These are phyloP conservation scores for Carnegiea gigantea DNA, from an alignment of 179 eudicot genomes.

Conservation along the genomic window DNA sequence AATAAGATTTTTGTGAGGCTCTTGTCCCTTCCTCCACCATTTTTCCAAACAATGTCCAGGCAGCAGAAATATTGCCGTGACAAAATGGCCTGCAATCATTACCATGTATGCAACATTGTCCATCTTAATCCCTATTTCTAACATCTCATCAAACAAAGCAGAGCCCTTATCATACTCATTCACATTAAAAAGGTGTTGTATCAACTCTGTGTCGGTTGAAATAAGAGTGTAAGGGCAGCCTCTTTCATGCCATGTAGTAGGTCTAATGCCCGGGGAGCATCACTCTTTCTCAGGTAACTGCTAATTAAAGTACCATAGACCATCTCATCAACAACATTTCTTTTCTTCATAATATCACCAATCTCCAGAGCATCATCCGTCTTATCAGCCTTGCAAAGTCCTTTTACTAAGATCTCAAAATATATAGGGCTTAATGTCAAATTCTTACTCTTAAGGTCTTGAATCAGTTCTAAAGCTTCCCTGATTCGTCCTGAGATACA, in stretches of 20 bases:
- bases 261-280: conserved; percentile 49
- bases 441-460: conserved; percentile 52
- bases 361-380: conserved; percentile 75
- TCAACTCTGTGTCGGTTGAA: conserved; percentile 69
- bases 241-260: conserved; percentile 52
- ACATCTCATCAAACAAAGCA: conserved; percentile 57
- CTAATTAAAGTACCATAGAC: conserved; percentile 53
- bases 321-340: conserved; percentile 33
- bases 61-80: conserved; percentile 48
- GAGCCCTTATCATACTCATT: conserved; percentile 61
- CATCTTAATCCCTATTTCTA: conserved; percentile 54
- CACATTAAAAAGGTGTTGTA: conserved; percentile 50
- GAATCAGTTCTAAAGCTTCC: conserved; percentile 73
- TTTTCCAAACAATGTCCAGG: conserved; percentile 53
- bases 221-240: conserved; percentile 46
- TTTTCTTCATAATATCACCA: conserved; percentile 66
- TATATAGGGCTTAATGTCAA: conserved; percentile 36
- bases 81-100: conserved; percentile 64
- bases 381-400: conserved; percentile 58
- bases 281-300: conserved; percentile 58
- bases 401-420: conserved; percentile 63
- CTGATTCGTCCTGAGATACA: conserved; percentile 57
- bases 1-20: conserved; percentile 49
- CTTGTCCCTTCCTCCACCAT: conserved; percentile 58
- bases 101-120: conserved; percentile 72